phyloP scores from a whole-genome alignment of 208 protist species.

The Acanthamoeba divionensis region DNA sequence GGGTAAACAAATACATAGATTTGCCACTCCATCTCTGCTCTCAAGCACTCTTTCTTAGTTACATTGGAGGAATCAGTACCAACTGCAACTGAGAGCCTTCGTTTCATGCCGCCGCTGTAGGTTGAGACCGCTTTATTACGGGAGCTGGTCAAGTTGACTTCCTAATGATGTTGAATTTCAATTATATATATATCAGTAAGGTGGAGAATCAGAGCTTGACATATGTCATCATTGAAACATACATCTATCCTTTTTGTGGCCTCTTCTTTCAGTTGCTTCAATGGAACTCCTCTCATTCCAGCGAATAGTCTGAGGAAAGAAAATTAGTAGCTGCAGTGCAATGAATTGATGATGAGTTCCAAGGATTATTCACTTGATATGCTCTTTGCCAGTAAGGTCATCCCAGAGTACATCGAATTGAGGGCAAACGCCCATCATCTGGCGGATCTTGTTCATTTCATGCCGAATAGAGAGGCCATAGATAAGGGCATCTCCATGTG shows the following conservation, averaged over 20 bases:
- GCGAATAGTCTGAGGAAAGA: not conserved
- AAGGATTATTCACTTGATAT: slow-evolving; percentile 86
- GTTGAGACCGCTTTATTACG: not conserved
- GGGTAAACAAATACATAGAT: slow-evolving; percentile 52
- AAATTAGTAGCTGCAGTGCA: too few relatives aligned
- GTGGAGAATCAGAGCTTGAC: too few relatives aligned
- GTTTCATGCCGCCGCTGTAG: slow-evolving; percentile 53
- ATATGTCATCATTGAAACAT: too few relatives aligned
- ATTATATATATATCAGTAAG: too few relatives aligned
- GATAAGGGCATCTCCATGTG: slow-evolving; percentile 76
- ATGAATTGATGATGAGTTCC: slow-evolving; percentile 77
- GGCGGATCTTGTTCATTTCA: slow-evolving; percentile 78
- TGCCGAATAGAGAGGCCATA: slow-evolving; percentile 66
- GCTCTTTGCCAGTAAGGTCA: slow-evolving; percentile 90
- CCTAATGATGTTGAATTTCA: too few relatives aligned
- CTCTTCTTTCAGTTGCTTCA: too few relatives aligned
- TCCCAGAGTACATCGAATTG: slow-evolving; percentile 92
- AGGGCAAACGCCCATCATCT: slow-evolving; percentile 92
- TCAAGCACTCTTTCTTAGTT: too few relatives aligned
- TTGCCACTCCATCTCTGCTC: slow-evolving; percentile 68
- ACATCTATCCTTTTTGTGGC: too few relatives aligned
- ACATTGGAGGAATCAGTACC: not conserved
- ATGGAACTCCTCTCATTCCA: slow-evolving; percentile 24
- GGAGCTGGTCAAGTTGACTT: slow-evolving; percentile 20
- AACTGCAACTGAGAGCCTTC: slow-evolving; percentile 46